A percentile compares a stretch with the other conserved stretches of the same genome.
Evolutionary conservation across 805 yeast genomes (phyloP).

Genomic region (Cyberlindnera galapagoensis): DNA sequence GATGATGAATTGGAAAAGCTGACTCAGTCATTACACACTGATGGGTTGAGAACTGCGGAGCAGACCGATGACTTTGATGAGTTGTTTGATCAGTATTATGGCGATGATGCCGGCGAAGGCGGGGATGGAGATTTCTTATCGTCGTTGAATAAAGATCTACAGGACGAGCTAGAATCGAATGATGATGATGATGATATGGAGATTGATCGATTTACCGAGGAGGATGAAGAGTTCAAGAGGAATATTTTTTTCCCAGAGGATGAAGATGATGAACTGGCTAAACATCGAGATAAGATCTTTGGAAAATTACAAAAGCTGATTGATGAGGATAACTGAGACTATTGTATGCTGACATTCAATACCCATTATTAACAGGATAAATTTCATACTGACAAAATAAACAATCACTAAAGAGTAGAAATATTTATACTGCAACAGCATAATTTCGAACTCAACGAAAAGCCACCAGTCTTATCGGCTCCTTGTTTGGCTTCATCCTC

Average conservation of each 20-base stretch:
- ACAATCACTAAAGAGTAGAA: background rate
- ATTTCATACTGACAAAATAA: background rate
- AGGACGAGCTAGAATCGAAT: constrained; percentile 16
- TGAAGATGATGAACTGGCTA: constrained; percentile 52
- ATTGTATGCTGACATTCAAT: too few relatives aligned
- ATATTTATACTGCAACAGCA: background rate
- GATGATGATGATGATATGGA: constrained; percentile 57
- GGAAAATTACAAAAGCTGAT: constrained; percentile 52
- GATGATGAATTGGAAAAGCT: constrained; percentile 13
- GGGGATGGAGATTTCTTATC: constrained; percentile 38
- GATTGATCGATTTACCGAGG: constrained; percentile 25
- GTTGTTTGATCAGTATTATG: constrained; percentile 67
- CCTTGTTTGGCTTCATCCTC: too few relatives aligned
- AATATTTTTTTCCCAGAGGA: constrained; percentile 53
- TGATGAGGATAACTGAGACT: constrained; percentile 27
- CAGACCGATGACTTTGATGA: constrained; percentile 26
- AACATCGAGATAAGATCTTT: constrained; percentile 58
- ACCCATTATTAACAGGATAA: too few relatives aligned
- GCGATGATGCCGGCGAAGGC: constrained; percentile 34
- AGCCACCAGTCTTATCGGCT: too few relatives aligned
- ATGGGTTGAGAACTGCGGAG: too few relatives aligned
- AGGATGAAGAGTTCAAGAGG: constrained; percentile 31
- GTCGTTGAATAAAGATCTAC: constrained; percentile 24
- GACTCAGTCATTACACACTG: constrained; percentile 12
- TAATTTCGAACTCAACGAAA: too few relatives aligned